phyloP scores from a whole-genome alignment of 441 rosid species.

The Metrosideros polymorpha region DNA sequence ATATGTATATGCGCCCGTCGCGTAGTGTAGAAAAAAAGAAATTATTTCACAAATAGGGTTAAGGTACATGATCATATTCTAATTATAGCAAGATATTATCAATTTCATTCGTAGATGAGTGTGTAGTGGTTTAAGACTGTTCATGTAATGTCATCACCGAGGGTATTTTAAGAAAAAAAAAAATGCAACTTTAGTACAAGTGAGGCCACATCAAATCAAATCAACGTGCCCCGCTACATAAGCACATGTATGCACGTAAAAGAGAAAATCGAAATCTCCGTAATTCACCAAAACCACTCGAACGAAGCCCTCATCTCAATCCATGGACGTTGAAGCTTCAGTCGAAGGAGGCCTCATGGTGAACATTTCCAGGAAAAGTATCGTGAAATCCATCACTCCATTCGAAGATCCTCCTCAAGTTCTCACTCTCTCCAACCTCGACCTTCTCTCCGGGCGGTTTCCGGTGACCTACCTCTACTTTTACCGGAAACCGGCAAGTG shows the following conservation, averaged over 20 bases:
- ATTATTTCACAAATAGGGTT: too few species aligned
- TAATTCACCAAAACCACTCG: background rate
- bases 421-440: constrained; percentile 67
- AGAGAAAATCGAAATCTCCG: background rate
- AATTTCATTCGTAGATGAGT: background rate
- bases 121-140: background rate
- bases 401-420: constrained; percentile 3
- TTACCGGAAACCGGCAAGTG: constrained; percentile 23
- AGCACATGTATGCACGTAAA: background rate
- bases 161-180: background rate
- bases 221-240: background rate
- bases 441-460: constrained; percentile 81
- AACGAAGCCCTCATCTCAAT: background rate
- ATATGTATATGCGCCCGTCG: too few species aligned
- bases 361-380: constrained; percentile 19
- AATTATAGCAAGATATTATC: background rate
- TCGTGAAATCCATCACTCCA: constrained; percentile 34
- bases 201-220: background rate
- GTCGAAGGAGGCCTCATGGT: constrained; percentile 6
- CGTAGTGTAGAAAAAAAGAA: too few species aligned
- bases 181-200: background rate
- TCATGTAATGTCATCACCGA: background rate
- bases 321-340: background rate
- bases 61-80: background rate
- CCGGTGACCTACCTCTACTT: constrained; percentile 77